Evolutionary conservation across 176 grass and related monocot species (phyloP).

Genomic region (Oryza glaberrima): DNA sequence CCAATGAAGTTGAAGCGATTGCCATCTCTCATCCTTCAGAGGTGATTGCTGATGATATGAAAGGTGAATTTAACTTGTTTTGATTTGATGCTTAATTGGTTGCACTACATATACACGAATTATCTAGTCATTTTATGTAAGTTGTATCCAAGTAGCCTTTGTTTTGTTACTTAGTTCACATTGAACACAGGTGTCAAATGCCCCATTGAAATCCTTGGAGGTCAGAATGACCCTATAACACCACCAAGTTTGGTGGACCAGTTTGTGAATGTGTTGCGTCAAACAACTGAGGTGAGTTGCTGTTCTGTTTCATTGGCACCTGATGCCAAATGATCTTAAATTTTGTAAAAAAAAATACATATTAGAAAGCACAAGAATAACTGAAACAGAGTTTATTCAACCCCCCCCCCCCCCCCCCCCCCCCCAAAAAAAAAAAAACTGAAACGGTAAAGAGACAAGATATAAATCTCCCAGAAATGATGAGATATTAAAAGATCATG

Average conservation of each 20-base stretch:
- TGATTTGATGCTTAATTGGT: neutral
- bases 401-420: too few species aligned
- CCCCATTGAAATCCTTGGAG: constrained; percentile 44
- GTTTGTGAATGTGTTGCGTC: neutral
- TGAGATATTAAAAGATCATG: too few species aligned
- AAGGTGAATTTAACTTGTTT: neutral
- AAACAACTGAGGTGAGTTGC: constrained; percentile 16
- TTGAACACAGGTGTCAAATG: constrained; percentile 21
- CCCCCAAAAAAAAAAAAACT: too few species aligned
- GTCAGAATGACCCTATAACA: constrained; percentile 24
- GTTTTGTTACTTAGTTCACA: neutral
- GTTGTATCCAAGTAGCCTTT: neutral
- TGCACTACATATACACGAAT: neutral
- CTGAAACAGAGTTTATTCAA: neutral
- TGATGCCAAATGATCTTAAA: neutral
- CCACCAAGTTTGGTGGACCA: constrained; percentile 17
- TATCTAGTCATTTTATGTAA: neutral
- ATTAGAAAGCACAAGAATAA: neutral
- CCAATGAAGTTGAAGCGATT: neutral
- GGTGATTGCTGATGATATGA: constrained; percentile 16
- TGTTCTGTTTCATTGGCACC: neutral
- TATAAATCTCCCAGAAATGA: too few species aligned
- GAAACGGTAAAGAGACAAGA: too few species aligned
- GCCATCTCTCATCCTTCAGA: neutral
- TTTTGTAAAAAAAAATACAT: neutral